These are phyloP conservation scores for Saccharomyces hybrid DNA, from an alignment of 1,139 yeast genomes.

Conservation along the genomic window DNA sequence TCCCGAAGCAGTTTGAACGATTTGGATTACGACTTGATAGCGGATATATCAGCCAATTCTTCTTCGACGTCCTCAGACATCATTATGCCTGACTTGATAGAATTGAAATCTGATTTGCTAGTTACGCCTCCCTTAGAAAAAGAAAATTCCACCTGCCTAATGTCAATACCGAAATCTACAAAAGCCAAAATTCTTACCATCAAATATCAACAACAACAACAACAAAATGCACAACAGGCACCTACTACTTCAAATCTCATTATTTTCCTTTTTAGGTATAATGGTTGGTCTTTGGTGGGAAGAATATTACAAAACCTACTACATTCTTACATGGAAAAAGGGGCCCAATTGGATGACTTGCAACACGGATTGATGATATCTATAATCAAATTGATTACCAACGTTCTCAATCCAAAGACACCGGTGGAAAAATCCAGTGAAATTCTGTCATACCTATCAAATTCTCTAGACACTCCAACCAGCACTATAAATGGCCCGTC, in stretches of 20 bases:
- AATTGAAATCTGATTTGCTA: constrained; percentile 35
- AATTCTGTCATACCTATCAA: constrained; percentile 25
- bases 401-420: constrained; percentile 38
- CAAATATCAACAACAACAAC: constrained; percentile 23
- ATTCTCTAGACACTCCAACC: constrained; percentile 29
- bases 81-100: constrained; percentile 29
- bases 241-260: constrained; percentile 36
- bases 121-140: constrained; percentile 39
- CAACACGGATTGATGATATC: constrained; percentile 38
- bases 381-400: constrained; percentile 46
- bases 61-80: not conserved
- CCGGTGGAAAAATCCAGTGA: constrained; percentile 38
- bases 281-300: constrained; percentile 85
- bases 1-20: constrained; percentile 29
- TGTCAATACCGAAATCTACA: constrained; percentile 47
- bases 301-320: constrained; percentile 62
- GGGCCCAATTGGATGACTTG: constrained; percentile 21
- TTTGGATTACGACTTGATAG: constrained; percentile 29
- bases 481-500: not conserved
- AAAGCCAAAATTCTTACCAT: constrained; percentile 58
- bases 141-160: constrained; percentile 33
- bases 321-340: constrained; percentile 32
- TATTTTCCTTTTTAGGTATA: constrained; percentile 63
- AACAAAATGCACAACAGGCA: constrained; percentile 6
- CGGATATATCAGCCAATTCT: constrained; percentile 26